Base-by-base conservation (phyloP, 2,329 filamentous ascomycete species). In the Talaromyces sp. region DNA sequence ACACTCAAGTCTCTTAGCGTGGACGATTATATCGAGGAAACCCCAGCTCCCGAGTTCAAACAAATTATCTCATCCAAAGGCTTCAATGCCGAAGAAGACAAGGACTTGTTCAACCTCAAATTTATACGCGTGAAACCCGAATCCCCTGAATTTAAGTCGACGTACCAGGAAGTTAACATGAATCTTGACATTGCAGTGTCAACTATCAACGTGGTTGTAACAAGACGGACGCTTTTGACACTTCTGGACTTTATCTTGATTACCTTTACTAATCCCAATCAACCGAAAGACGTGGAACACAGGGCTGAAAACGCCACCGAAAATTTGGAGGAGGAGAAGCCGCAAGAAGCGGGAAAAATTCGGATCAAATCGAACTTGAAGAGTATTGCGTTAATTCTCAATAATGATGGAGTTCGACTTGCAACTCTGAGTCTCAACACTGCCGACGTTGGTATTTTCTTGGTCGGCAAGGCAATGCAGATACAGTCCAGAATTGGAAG, bases 1-100 rank as follows among this genome's bases (percentile, higher is more conserved):
- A 87, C 91, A 0, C 82, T 99, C 10, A 89, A 90, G 14, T 93
- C 91, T 1, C 81, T 99, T 19, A 91, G 89, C 0, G 86, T 99
- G 3, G 93, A 98, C 69, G 95, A 99, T 71, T 93, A 98, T 70
- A 93, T 99, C 9, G 93, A 90, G 66, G 82, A 95, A 65, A 89
- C 93, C 58, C 87, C 92, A 0, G 80, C 90, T 24, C 88, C 89
- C 8, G 93, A 98, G 69, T 99, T 99, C 81, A 96, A 95, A 76
- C 93, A 93, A 27, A 96, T 99, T 56, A 86, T 99, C n/a, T 96
- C 93, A 0, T 97, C 95, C 0, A 93, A 96, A 69, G 86, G 89
- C 27, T 84, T 82, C 46, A 78, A 82, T 59, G 76, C 88, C 52
- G 85, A 89, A 61, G 87, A 90, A 63, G 85, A 90, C 62, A 91